Evolutionary conservation across 805 yeast species (phyloP), one percentile per base, ranked within the genome.

Genomic region (Candida lessepsii): DNA sequence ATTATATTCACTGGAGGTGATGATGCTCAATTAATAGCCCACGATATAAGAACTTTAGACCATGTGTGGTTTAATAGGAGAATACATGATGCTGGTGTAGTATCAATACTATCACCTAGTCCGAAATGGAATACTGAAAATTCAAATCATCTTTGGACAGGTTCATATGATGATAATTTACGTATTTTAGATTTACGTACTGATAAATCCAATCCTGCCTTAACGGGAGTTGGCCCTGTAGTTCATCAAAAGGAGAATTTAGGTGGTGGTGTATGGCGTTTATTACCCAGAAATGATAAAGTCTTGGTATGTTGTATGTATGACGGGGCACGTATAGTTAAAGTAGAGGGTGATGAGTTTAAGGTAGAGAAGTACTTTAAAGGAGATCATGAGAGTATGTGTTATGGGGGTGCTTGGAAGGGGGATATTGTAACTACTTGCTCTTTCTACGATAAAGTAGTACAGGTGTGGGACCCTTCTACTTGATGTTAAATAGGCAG

Each of bases 191-290:
- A 90, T 60, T 54, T 87, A 31, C 61, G 96, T 43, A 71, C 78
- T 45, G 72, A 52, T 62, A 57, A 37, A 35, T 45, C 54, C 49
- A 65, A 50, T 48, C 67, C 68, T 51, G 57, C 58, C 13, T 46
- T 67, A 25, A 64, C 59, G 17, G 82, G 84, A 1, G 52, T 67
- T n/a, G 63, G 75, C 1, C 91, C 91, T 0, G 61, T 59, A 21
- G 66, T 70, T 0, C 54, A 57, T 5, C 59, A 67, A 10, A 64
- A 66, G 30, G 58, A 67, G 20, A 74, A 81, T 34, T 65, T 93
- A 3, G 90, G 88, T 1, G 98, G 99, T 5, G 99, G 99, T 1
- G 98, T 91, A 2, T 91, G 99, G 99, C 69, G 96, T 51, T 70
- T 93, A 42, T 65, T 80, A 6, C 96, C 96, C 2, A 69, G 67